Evolutionary conservation across 2,329 filamentous ascomycete species (phyloP).

Genomic region (Atkinsonella hypoxylon): DNA sequence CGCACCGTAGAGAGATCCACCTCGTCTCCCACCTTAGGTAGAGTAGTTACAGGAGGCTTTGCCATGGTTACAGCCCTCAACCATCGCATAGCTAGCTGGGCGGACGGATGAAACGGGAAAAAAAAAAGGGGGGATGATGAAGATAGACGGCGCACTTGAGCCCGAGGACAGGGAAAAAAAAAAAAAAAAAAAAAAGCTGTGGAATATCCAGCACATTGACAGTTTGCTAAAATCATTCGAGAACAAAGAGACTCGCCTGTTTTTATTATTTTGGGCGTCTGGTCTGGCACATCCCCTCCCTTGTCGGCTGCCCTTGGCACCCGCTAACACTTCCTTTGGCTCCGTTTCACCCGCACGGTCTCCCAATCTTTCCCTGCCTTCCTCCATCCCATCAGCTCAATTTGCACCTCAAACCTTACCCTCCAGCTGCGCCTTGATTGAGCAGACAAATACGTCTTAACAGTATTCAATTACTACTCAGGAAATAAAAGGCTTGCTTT

Average conservation of each 20-base stretch:
- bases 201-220: not conserved
- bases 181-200: not conserved
- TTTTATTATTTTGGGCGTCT: no score
- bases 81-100: no score
- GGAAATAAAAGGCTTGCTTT: not conserved
- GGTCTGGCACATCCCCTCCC: not conserved
- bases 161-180: not conserved
- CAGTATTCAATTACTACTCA: not conserved
- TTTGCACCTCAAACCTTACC: not conserved
- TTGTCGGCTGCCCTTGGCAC: not conserved
- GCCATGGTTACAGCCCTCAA: no score
- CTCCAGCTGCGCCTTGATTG: not conserved
- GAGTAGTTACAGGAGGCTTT: not conserved
- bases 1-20: not conserved
- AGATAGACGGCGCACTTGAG: no score
- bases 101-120: no score
- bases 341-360: slow-evolving; percentile 5
- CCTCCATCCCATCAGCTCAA: slow-evolving; percentile 3
- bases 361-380: not conserved
- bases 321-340: slow-evolving; percentile 1
- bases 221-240: not conserved
- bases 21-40: not conserved
- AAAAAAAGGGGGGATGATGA: no score
- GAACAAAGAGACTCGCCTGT: not conserved
- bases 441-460: not conserved